These are phyloP conservation scores for Hemisphaericaspora subhashii DNA, from an alignment of 1,139 yeast genomes.

Conservation along the genomic window DNA sequence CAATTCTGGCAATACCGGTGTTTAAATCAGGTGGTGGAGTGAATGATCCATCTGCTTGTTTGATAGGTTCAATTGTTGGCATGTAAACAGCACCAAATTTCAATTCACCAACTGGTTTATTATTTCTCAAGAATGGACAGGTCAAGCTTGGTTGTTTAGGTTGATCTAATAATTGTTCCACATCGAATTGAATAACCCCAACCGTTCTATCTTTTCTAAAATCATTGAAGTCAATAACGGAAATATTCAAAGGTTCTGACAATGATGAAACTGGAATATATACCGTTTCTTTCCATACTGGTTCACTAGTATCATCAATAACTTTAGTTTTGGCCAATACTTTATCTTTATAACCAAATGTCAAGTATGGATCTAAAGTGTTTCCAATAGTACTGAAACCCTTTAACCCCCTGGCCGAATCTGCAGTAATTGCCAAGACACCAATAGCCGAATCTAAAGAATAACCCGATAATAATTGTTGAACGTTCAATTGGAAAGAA, in stretches of 20 bases:
- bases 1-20: conserved; percentile 80
- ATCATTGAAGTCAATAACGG: conserved; percentile 73
- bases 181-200: conserved; percentile 76
- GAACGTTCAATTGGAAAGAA: conserved; percentile 87
- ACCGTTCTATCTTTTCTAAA: conserved; percentile 75
- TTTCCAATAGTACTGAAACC: conserved; percentile 71
- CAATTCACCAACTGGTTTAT: conserved; percentile 76
- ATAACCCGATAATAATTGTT: conserved; percentile 85
- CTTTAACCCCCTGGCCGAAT: conserved; percentile 65
- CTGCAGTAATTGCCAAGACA: conserved; percentile 68
- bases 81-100: conserved; percentile 69
- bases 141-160: conserved; percentile 52
- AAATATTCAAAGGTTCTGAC: conserved; percentile 75
- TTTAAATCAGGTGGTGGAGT: conserved; percentile 90
- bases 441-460: conserved; percentile 83
- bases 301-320: conserved; percentile 63
- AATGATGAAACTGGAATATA: conserved; percentile 71
- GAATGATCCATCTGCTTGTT: conserved; percentile 79
- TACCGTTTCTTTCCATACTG: conserved; percentile 82
- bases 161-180: conserved; percentile 62
- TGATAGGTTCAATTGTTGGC: conserved; percentile 76
- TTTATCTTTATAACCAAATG: conserved; percentile 59
- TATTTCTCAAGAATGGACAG: conserved; percentile 70
- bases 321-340: conserved; percentile 67
- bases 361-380: conserved; percentile 86